Evolutionary conservation across 495 filamentous ascomycete species (phyloP), one percentile per base, ranked within the genome.

Genomic region (Platismatia glauca): DNA sequence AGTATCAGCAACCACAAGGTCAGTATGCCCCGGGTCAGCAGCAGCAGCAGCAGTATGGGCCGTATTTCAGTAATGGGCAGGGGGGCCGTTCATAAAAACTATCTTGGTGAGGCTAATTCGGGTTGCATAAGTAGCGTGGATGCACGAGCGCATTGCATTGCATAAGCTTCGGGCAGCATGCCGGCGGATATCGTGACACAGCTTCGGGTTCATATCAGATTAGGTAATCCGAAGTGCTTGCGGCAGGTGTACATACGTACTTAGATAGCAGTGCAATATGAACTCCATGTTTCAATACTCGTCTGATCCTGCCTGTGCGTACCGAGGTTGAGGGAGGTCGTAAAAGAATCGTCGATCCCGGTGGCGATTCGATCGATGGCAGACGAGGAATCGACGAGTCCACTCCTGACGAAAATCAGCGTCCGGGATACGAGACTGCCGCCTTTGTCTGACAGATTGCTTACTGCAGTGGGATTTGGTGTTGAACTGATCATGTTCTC

Each of bases 31-130:
- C 65, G 68, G 76, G 58, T 58, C 71, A 60, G 37, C 68, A 71
- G 37, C 71, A 60, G 37, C 68, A 71, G 37, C 72, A 73, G 24
- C 62, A 73, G 33, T 35, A 70, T 64, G 63, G 63, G 15, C 57
- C 63, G 9, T 70, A 68, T 24, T 70, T 70, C 62, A 61, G 66
- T 46, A 62, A 62, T 44, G 58, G 61, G 22, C 61, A 62, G 33
- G 44, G 50, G 2, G 31, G 61, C 48, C 66, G 50, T n/a, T 22
- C 57, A 63, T n/a, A 55, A 46, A 59, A n/a, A n/a, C 37, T 7
- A 41, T 56, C 7, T 3, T 7, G 8, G 18, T 48, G 12, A 13
- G 20, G 11, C 27, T 31, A n/a, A 46, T n/a, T 50, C 1, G 61
- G 43, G 15, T 58, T 50, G 61, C 61, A 63, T 48, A n/a, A n/a